Percentiles rank a stretch among this genome's conserved stretches.
These are phyloP conservation scores for Kazachstania martiniae DNA, from an alignment of 805 yeast species.

Conservation along the genomic window DNA sequence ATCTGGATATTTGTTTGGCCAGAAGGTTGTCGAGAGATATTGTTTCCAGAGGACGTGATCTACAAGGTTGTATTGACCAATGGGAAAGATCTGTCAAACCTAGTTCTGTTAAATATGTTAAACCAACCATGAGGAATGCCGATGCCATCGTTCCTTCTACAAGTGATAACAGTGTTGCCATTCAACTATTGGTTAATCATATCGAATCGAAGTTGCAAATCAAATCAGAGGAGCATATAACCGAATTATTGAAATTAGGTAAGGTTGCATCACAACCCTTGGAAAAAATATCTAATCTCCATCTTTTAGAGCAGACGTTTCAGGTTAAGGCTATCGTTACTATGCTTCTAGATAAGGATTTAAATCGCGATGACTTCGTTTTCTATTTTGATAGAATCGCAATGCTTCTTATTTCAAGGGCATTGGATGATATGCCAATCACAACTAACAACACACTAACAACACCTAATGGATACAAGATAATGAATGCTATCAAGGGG, in stretches of 20 bases:
- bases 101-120: slow-evolving; percentile 64
- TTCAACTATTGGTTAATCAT: slow-evolving; percentile 68
- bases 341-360: slow-evolving; percentile 44
- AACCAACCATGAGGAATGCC: slow-evolving; percentile 57
- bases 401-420: slow-evolving; percentile 53
- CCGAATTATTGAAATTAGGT: slow-evolving; percentile 44
- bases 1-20: slow-evolving; percentile 83
- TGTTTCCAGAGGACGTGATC: slow-evolving; percentile 73
- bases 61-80: slow-evolving; percentile 71
- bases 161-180: slow-evolving; percentile 70
- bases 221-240: slow-evolving; percentile 60
- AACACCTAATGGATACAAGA: slow-evolving; percentile 32
- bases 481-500: slow-evolving; percentile 22
- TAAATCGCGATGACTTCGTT: slow-evolving; percentile 66
- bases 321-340: slow-evolving; percentile 69
- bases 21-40: slow-evolving; percentile 83
- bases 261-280: slow-evolving; percentile 8
- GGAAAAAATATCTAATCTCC: slow-evolving; percentile 13
- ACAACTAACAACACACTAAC: slow-evolving; percentile 28
- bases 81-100: slow-evolving; percentile 93
- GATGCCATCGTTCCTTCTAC: slow-evolving; percentile 90
- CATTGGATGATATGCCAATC: slow-evolving; percentile 44
- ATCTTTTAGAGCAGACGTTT: slow-evolving; percentile 36
- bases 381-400: slow-evolving; percentile 84
- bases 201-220: slow-evolving; percentile 56